Evolutionary conservation across 192 early-diverging fungal species (phyloP).

Genomic region (Pecoramyces ruminantium): DNA sequence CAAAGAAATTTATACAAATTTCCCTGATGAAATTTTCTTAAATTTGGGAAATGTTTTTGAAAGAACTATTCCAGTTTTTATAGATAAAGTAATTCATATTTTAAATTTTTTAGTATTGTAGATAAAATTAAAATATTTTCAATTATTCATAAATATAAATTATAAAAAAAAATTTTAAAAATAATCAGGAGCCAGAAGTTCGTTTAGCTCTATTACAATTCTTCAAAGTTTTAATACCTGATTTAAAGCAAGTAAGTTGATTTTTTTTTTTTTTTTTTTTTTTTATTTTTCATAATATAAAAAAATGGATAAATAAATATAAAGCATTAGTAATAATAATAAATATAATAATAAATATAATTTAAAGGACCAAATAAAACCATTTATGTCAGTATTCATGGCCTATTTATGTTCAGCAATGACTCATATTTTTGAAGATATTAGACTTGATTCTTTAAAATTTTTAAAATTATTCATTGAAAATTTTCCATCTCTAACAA

Average conservation of each 20-base stretch:
- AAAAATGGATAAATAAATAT: too few relatives aligned
- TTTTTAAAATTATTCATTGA: conserved; percentile 59
- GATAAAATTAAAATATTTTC: too few relatives aligned
- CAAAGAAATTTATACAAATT: neutral
- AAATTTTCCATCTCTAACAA: conserved; percentile 38
- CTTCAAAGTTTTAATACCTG: conserved; percentile 3
- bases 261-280: too few relatives aligned
- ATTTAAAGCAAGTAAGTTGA: conserved; percentile 9
- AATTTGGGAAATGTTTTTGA: neutral
- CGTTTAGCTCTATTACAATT: conserved; percentile 6
- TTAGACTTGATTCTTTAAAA: conserved; percentile 60
- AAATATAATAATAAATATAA: neutral
- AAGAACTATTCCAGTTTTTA: neutral
- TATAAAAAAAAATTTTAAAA: neutral
- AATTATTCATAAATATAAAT: too few relatives aligned
- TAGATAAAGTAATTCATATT: neutral
- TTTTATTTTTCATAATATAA: too few relatives aligned
- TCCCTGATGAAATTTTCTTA: neutral
- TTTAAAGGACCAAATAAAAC: conserved; percentile 38
- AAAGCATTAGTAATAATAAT: too few relatives aligned
- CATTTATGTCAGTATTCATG: conserved; percentile 61
- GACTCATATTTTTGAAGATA: conserved; percentile 76
- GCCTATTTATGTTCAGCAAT: conserved; percentile 71
- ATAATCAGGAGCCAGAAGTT: conserved; percentile 6
- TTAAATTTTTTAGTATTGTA: too few relatives aligned